These are phyloP conservation scores for Aspergillus baeticus DNA, from an alignment of 495 filamentous ascomycete species.

Conservation along the genomic window DNA sequence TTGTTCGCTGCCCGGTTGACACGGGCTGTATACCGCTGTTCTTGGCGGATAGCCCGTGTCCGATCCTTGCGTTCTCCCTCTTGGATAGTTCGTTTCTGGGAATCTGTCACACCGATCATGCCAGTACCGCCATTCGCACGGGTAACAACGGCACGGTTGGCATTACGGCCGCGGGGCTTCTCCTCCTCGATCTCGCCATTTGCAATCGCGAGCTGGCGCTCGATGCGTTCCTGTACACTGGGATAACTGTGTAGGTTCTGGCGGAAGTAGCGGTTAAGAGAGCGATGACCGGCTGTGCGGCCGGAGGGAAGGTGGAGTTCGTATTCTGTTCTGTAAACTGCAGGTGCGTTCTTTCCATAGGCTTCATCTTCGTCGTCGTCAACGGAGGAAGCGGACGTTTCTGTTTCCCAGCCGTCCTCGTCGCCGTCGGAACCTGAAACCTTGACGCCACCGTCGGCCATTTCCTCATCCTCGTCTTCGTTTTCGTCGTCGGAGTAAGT, in stretches of 20 bases:
- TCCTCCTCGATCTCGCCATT: slow-evolving; percentile 49
- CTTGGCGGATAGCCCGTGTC: slow-evolving; percentile 58
- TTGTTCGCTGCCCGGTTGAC: slow-evolving; percentile 63
- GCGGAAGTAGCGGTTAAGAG: slow-evolving; percentile 79
- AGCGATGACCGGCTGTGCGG: slow-evolving; percentile 85
- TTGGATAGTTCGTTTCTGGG: slow-evolving; percentile 64
- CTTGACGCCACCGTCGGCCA: slow-evolving; percentile 39
- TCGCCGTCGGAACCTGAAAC: slow-evolving; percentile 30
- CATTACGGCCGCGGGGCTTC: slow-evolving; percentile 36
- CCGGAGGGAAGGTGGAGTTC: slow-evolving; percentile 94
- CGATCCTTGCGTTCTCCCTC: slow-evolving; percentile 65
- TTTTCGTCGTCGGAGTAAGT: slow-evolving; percentile 78
- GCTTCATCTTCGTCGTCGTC: slow-evolving; percentile 50
- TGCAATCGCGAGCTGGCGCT: slow-evolving; percentile 44
- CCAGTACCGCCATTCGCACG: slow-evolving; percentile 72
- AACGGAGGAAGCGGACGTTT: slow-evolving; percentile 78
- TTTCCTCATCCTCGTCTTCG: slow-evolving; percentile 28
- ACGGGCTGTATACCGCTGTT: slow-evolving; percentile 58
- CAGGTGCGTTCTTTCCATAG: slow-evolving; percentile 57
- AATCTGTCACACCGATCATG: slow-evolving; percentile 70
- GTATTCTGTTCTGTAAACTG: slow-evolving; percentile 79
- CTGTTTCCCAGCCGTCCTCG: slow-evolving; percentile 88
- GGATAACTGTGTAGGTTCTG: slow-evolving; percentile 89
- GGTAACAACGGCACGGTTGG: slow-evolving; percentile 59
- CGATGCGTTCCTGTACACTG: slow-evolving; percentile 58